Percentiles rank a stretch among this genome's conserved stretches.
Evolutionary conservation across 148 eudicot genomes (phyloP).

Genomic region (Rhododendron williamsianum): DNA sequence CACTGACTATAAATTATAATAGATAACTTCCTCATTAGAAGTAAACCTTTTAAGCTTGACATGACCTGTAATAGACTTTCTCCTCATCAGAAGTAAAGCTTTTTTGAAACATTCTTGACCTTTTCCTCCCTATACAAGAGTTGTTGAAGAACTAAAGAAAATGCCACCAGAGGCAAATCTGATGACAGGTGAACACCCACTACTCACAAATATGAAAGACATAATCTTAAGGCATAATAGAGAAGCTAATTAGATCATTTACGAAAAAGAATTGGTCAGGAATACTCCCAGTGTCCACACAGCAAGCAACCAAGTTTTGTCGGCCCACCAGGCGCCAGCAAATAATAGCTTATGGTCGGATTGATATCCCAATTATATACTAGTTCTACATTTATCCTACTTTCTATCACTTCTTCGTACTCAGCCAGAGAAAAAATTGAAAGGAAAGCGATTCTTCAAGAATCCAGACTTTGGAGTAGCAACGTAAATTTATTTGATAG

Average conservation of each 20-base stretch:
- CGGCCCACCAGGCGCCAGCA: neutral
- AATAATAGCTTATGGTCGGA: neutral
- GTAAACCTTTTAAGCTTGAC: neutral
- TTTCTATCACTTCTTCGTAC: neutral
- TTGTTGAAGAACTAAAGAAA: neutral
- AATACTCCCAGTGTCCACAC: neutral
- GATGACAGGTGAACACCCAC: neutral
- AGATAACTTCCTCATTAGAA: neutral
- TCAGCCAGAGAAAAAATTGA: neutral
- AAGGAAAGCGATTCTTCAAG: neutral
- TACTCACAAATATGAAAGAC: neutral
- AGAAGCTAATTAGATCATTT: neutral
- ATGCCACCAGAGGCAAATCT: neutral
- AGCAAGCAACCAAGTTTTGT: neutral
- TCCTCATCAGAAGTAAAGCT: neutral
- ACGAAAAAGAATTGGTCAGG: neutral
- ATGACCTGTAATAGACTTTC: neutral
- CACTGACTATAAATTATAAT: neutral
- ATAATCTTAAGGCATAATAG: neutral
- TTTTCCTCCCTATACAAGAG: neutral
- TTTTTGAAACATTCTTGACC: neutral
- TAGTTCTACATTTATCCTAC: neutral
- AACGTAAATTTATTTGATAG: neutral
- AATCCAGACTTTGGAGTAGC: neutral
- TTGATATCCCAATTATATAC: neutral